Conservation (phyloP, 106 monocot genomes). For the Acanthochlamys bracteata region DNA sequence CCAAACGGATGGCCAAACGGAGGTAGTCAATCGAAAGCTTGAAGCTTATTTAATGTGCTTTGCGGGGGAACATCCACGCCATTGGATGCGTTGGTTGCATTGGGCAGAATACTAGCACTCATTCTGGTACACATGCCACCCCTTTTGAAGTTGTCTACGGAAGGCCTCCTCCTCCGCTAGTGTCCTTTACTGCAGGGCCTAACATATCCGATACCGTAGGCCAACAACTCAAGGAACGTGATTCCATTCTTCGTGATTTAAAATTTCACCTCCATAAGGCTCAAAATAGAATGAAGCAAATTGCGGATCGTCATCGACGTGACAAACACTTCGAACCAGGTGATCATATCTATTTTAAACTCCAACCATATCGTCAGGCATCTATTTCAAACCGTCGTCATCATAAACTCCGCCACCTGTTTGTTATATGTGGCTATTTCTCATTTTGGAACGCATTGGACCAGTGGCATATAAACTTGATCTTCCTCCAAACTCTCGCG, state of each 20-base stretch:
- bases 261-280: not conserved
- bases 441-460: not conserved
- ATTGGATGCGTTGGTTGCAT: not conserved
- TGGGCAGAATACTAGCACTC: not conserved
- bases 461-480: too few species aligned
- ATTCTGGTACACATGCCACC: not conserved
- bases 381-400: not conserved
- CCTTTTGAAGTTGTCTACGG: constrained; percentile 6
- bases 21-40: not conserved
- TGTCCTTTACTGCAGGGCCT: not conserved
- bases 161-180: not conserved
- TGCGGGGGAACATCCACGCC: not conserved
- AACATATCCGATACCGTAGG: not conserved
- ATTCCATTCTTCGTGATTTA: not conserved
- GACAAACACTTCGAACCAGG: not conserved
- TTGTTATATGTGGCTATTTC: not conserved
- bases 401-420: not conserved
- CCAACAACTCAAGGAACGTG: not conserved
- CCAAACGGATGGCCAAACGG: not conserved
- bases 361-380: not conserved
- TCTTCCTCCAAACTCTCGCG: too few species aligned
- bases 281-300: not conserved
- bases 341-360: not conserved
- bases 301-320: not conserved
- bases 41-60: not conserved